Evolutionary conservation across 169 alveolate genomes (phyloP).

Genomic region (Plasmodium gonderi): DNA sequence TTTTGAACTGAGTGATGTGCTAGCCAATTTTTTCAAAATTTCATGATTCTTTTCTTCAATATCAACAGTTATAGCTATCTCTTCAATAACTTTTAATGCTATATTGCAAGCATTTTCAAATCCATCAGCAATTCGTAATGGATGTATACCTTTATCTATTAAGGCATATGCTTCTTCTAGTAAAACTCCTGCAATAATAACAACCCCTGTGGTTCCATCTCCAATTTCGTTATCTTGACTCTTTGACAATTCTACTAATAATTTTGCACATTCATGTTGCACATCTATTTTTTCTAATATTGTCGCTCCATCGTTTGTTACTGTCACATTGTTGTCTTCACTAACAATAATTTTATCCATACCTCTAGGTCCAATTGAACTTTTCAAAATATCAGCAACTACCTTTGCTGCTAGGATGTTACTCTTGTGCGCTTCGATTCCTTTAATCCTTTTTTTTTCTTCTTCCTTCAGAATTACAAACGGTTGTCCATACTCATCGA

Average conservation of each 20-base stretch:
- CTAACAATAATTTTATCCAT: slow-evolving; percentile 99
- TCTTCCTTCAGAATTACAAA: slow-evolving; percentile 97
- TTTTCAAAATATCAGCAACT: slow-evolving; percentile 95
- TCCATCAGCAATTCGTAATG: slow-evolving; percentile 98
- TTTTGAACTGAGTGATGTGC: slow-evolving; percentile 97
- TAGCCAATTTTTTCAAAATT: slow-evolving; percentile 91
- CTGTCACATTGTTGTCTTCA: slow-evolving; percentile 98
- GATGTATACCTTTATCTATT: slow-evolving; percentile 98
- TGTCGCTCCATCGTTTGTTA: slow-evolving; percentile 98
- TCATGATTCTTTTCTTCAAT: slow-evolving; percentile 86
- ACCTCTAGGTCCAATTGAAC: slow-evolving; percentile 99
- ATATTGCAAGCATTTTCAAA: slow-evolving; percentile 97
- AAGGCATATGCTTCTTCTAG: slow-evolving; percentile 94
- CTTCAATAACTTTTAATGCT: slow-evolving; percentile 92
- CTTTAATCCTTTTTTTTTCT: slow-evolving; percentile 96
- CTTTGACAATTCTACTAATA: slow-evolving; percentile 97
- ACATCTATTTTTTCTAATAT: slow-evolving; percentile 96
- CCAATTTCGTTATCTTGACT: slow-evolving; percentile 99
- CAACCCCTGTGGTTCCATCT: slow-evolving; percentile 99
- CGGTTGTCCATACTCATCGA: slow-evolving; percentile 99
- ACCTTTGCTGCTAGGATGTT: slow-evolving; percentile 98
- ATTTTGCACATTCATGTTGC: slow-evolving; percentile 97
- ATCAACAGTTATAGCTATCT: slow-evolving; percentile 89
- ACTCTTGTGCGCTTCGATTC: slow-evolving; percentile 98
- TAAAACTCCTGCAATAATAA: slow-evolving; percentile 98